Base-by-base conservation (phyloP, 129 eudicot species). In the Tagetes patula region DNA sequence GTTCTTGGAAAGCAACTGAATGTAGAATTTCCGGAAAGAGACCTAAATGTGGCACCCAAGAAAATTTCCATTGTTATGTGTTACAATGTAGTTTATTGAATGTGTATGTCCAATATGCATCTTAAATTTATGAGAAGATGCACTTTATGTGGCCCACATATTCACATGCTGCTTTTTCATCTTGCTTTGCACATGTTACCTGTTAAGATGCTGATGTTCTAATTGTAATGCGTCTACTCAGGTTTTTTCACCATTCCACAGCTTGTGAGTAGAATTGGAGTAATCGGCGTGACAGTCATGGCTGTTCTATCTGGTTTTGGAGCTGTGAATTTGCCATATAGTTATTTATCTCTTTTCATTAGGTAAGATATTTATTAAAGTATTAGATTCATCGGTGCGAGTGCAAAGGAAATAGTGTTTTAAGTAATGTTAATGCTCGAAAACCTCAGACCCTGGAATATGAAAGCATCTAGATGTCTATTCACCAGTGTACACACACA, bases 161-260 rank as follows among this genome's bases (percentile, higher is more conserved):
- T 55, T 50, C 53, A 52, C 42, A 14, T 6, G 50, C 63, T 63
- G 42, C 32, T 37, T 62, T 32, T 48, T 37, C 42, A 14, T 20
- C 61, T 58, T 30, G 20, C 47, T 69, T 11, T 13, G 46, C 45
- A 68, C 38, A 66, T 50, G 58, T 48, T 72, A 38, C 20, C 63
- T 68, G 67, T 32, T 53, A 7, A 14, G 67, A 12, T 80, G 46
- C 48, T 34, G 60, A 41, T 75, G n/a, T 45, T 52, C 75, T 71
- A 45, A 67, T 74, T 50, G 4, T 34, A 53, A 82, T 47, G 45
- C 56, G 65, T 76, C 73, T 67, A 27, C 67, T 59, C 89, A 90
- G 99, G 99, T 36, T 94, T 94, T 83, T 94, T 94, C 87, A 94
- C 99, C 70, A 94, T 90, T 74, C 83, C 99, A 83, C 99, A 94